These are phyloP conservation scores for Lojkania enalia DNA, from an alignment of 2,329 filamentous ascomycete genomes.

Conservation along the genomic window DNA sequence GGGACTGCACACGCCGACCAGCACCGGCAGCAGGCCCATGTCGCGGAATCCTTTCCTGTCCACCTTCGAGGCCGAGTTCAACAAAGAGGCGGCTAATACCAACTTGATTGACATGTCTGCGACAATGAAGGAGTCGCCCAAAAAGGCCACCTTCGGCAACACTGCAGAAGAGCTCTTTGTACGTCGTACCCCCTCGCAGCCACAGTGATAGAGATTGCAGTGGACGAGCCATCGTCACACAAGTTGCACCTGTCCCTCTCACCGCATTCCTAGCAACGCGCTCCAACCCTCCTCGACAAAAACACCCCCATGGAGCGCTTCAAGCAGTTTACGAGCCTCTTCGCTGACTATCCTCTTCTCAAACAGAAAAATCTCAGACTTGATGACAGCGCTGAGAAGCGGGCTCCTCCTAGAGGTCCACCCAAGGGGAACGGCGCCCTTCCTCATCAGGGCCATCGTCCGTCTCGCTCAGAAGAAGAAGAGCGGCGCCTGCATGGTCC, in stretches of 20 bases:
- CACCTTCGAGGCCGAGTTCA: conserved; percentile 50
- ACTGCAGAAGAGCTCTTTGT: conserved; percentile 76
- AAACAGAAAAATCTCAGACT: conserved; percentile 68
- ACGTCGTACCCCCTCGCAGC: conserved; percentile 52
- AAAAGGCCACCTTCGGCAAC: conserved; percentile 48
- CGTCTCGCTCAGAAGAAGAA: conserved; percentile 68
- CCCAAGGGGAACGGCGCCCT: conserved; percentile 53
- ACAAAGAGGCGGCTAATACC: conserved; percentile 37
- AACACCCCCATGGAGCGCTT: conserved; percentile 45
- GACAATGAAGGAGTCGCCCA: conserved; percentile 48
- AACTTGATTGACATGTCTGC: conserved; percentile 45
- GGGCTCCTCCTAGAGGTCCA: conserved; percentile 31
- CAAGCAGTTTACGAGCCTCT: conserved; percentile 42
- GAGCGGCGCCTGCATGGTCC: conserved; percentile 51
- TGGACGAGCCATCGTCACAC: conserved; percentile 23
- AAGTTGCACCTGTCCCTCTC: conserved; percentile 6
- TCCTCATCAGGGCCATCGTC: conserved; percentile 60
- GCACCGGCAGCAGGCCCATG: conserved; percentile 68
- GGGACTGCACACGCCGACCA: conserved; percentile 40
- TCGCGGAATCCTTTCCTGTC: conserved; percentile 80
- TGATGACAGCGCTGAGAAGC: conserved; percentile 58
- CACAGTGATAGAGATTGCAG: conserved; percentile 15
- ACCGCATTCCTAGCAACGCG: not conserved
- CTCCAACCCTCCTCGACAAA: not conserved
- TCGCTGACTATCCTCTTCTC: conserved; percentile 48